Percentiles rank a stretch among this genome's conserved stretches.
Evolutionary conservation across 2,329 filamentous ascomycete genomes (phyloP).

Genomic region (Aureobasidium uvarum): DNA sequence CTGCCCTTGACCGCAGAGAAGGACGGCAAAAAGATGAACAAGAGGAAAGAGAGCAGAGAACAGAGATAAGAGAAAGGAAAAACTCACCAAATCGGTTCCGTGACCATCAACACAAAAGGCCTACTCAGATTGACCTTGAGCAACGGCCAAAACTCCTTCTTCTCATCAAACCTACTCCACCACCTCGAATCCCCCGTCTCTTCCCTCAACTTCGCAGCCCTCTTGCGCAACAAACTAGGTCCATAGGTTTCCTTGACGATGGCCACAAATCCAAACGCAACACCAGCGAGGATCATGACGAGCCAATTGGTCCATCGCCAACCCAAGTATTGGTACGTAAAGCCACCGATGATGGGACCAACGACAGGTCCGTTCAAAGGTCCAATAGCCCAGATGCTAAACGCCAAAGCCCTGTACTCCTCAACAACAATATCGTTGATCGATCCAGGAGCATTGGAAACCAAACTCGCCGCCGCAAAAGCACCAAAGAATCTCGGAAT

Average conservation of each 20-base stretch:
- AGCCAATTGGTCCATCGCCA: constrained; percentile 64
- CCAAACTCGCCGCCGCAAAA: constrained; percentile 73
- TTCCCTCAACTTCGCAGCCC: constrained; percentile 62
- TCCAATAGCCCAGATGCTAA: constrained; percentile 79
- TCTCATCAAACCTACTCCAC: constrained; percentile 79
- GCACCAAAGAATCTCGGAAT: constrained; percentile 71
- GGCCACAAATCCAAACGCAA: constrained; percentile 58
- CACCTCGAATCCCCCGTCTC: constrained; percentile 69
- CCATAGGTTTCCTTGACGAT: constrained; percentile 73
- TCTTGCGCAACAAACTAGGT: constrained; percentile 65
- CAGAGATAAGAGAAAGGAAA: neutral
- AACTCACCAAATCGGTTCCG: constrained; percentile 77
- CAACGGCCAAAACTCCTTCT: constrained; percentile 61
- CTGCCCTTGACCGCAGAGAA: too few species aligned
- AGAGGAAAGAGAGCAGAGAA: too few species aligned
- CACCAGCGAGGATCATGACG: constrained; percentile 67
- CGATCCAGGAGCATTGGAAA: constrained; percentile 78
- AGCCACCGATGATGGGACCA: constrained; percentile 75
- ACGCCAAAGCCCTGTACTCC: constrained; percentile 75
- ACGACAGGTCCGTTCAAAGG: constrained; percentile 70
- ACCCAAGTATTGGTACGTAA: constrained; percentile 71
- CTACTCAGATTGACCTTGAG: constrained; percentile 73
- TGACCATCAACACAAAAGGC: constrained; percentile 73
- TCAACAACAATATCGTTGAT: constrained; percentile 81
- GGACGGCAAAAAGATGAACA: neutral